A percentile compares a stretch with the other conserved stretches of the same genome.
Conservation (phyloP, 805 yeast genomes). For the Candida silvicultrix region DNA sequence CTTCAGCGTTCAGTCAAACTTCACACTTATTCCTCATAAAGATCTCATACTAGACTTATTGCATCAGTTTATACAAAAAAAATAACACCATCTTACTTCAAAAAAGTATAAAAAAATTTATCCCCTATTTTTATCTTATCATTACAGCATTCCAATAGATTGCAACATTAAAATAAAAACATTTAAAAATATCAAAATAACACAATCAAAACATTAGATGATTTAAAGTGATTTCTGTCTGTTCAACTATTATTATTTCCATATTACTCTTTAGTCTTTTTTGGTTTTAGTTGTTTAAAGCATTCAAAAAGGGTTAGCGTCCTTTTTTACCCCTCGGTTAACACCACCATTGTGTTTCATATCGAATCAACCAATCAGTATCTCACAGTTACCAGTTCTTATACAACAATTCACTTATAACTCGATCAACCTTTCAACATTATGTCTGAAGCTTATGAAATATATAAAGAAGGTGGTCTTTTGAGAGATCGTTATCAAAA, state of each 20-base stretch:
- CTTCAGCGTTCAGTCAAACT: too few species aligned
- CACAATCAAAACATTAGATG: neutral
- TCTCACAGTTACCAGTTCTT: too few species aligned
- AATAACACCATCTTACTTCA: too few species aligned
- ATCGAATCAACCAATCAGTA: too few species aligned
- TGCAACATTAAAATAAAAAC: neutral
- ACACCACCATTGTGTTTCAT: too few species aligned
- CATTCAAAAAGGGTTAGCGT: neutral
- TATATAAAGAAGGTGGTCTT: slow-evolving; percentile 40
- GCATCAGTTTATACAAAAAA: too few species aligned
- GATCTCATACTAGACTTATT: too few species aligned
- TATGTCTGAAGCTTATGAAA: slow-evolving; percentile 26
- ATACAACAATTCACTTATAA: neutral
- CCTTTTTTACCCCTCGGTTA: neutral
- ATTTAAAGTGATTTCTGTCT: neutral
- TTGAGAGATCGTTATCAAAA: slow-evolving; percentile 60
- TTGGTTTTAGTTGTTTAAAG: neutral
- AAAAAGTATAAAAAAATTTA: too few species aligned
- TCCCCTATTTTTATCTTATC: too few species aligned
- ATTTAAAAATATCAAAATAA: neutral
- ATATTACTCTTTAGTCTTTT: neutral
- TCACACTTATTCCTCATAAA: too few species aligned
- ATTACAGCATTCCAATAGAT: neutral
- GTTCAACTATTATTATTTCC: neutral
- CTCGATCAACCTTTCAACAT: neutral